These are phyloP conservation scores for Exobasidium rhododendri DNA, from an alignment of 1,284 basidiomycete genomes.

Conservation along the genomic window DNA sequence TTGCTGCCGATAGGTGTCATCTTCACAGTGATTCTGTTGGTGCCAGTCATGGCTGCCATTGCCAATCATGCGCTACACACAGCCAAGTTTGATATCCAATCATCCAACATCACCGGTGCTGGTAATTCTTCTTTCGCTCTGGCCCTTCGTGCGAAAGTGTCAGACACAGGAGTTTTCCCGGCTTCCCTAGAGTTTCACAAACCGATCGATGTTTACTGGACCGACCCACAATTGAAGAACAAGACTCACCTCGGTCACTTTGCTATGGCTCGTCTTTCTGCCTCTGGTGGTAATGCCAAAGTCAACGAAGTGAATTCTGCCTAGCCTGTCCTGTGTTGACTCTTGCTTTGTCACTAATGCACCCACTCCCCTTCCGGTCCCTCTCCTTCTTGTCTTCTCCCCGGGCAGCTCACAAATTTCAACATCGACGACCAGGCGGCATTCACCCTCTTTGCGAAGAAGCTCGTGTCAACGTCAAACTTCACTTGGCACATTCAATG, in stretches of 20 bases:
- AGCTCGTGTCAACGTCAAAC: constrained; percentile 66
- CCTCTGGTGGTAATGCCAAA: constrained; percentile 53
- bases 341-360: too few relatives aligned
- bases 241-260: constrained; percentile 47
- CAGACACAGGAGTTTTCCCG: constrained; percentile 56
- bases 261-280: constrained; percentile 44
- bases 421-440: constrained; percentile 46
- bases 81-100: constrained; percentile 46
- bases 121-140: constrained; percentile 52
- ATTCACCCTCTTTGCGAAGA: constrained; percentile 53
- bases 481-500: constrained; percentile 71
- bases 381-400: background rate
- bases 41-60: constrained; percentile 53
- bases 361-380: too few relatives aligned
- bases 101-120: constrained; percentile 53
- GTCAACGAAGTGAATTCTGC: constrained; percentile 49
- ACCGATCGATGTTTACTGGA: constrained; percentile 54
- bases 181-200: constrained; percentile 54
- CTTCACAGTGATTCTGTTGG: constrained; percentile 43
- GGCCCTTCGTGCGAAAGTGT: constrained; percentile 48
- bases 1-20: constrained; percentile 40
- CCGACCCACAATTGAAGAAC: constrained; percentile 29
- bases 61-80: constrained; percentile 54
- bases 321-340: background rate
- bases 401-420: constrained; percentile 50